Evolutionary conservation across 176 grass and related monocot genomes (phyloP).

Genomic region (Lolium rigidum): DNA sequence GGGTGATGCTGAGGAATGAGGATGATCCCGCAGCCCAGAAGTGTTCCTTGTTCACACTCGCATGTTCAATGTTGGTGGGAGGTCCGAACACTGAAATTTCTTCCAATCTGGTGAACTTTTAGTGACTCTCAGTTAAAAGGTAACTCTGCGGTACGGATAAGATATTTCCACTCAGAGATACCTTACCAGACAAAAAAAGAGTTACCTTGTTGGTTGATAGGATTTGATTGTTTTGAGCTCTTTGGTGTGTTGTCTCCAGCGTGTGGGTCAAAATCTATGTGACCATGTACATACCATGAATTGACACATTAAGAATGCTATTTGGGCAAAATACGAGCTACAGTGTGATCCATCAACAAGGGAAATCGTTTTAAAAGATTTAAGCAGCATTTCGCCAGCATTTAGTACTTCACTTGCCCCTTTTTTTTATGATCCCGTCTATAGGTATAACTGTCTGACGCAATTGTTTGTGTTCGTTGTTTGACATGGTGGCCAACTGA

Average conservation of each 20-base stretch:
- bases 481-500: neutral
- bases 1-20: conserved; percentile 16
- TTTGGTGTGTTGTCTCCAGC: neutral
- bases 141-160: neutral
- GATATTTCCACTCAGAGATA: neutral
- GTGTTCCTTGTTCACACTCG: neutral
- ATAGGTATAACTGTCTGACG: neutral
- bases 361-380: neutral
- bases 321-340: neutral
- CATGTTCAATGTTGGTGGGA: neutral
- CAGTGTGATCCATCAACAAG: neutral
- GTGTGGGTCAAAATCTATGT: neutral
- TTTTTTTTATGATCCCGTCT: neutral
- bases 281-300: neutral
- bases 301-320: neutral
- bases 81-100: neutral
- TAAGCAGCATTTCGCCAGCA: neutral
- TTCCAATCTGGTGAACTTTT: neutral
- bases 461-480: neutral
- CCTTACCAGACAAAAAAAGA: neutral
- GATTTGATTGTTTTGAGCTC: conserved; percentile 15
- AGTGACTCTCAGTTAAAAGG: neutral
- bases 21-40: neutral
- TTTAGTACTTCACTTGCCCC: neutral
- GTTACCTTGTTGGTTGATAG: neutral